A percentile compares a stretch with the other conserved stretches of the same genome.
Evolutionary conservation across 495 filamentous ascomycete species (phyloP).

Genomic region (Mytilinidion resinicola): DNA sequence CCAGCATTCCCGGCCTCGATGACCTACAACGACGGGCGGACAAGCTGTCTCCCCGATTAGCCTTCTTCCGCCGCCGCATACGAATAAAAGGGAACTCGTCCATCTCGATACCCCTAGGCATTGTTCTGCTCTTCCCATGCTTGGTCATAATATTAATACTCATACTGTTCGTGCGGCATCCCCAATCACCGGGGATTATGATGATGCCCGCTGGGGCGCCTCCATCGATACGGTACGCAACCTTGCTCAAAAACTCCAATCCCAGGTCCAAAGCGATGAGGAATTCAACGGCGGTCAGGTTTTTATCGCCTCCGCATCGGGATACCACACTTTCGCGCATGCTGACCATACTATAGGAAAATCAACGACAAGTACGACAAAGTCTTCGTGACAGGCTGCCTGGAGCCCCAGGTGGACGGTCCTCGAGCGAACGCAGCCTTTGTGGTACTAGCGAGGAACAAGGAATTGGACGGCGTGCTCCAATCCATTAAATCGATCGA

Average conservation of each 20-base stretch:
- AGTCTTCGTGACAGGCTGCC: constrained; percentile 87
- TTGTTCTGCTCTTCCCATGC: constrained; percentile 87
- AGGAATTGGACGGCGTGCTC: constrained; percentile 92
- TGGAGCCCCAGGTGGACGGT: constrained; percentile 59
- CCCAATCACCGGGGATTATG: constrained; percentile 71
- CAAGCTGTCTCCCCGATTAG: constrained; percentile 53
- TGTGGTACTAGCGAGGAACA: constrained; percentile 92
- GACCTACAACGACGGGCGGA: constrained; percentile 52
- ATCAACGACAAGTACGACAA: constrained; percentile 97
- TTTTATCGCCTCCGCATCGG: not conserved
- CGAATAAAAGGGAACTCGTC: constrained; percentile 90
- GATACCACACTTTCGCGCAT: not conserved
- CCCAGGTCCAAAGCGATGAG: too few relatives aligned
- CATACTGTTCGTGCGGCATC: constrained; percentile 83
- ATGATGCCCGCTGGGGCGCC: constrained; percentile 86
- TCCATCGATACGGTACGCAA: constrained; percentile 77
- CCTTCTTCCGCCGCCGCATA: constrained; percentile 82
- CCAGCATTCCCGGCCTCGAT: constrained; percentile 54
- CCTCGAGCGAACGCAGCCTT: constrained; percentile 89
- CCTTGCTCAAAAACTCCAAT: too few relatives aligned
- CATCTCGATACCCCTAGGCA: constrained; percentile 82
- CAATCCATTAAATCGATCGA: constrained; percentile 97
- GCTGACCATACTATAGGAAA: constrained; percentile 56
- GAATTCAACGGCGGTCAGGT: too few relatives aligned
- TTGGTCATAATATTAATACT: constrained; percentile 88